Evolutionary conservation across 495 filamentous ascomycete species (phyloP), one percentile per base, ranked within the genome.

Genomic region (Annulohypoxylon nitens): DNA sequence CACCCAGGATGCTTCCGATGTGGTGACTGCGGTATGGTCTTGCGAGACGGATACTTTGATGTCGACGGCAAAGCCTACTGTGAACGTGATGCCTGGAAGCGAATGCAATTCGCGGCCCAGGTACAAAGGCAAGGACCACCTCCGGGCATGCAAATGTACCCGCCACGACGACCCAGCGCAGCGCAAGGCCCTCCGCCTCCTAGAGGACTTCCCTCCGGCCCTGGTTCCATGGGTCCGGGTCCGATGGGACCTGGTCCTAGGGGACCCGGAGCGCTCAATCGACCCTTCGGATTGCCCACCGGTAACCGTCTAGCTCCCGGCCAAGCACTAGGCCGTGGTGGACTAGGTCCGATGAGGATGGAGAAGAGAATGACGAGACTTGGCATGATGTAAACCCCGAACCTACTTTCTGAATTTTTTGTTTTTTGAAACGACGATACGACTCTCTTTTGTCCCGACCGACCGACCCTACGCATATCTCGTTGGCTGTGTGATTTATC

Each of bases 1-100:
- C 96, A 99, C 80, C 89, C 93, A 0, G 81, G 86, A 14, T 99
- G 96, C 78, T 92, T 99, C 79, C 91, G 88, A 62, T 98, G 96
- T 79, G 86, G 86, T 26, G 88, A 89, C 75, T 89, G 89, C 78
- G 84, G 84, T 69, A 75, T 79, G 51, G 82, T 84, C 16, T 83
- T 94, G 12, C 84, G 87, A 60, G 88, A 92, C 37, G 91, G 92
- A n/a, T 88, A 89, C 61, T 88, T 88, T 61, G 86, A 87, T 70
- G 84, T 88, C 43, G 78, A 81, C 34, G 84, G 84, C 47, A 79
- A 74, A 62, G 79, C 86, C 0, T 97, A 91, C 76, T 99, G 96
- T 78, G 95, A 98, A 78, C 88, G 90, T 41, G 94, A 99, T 78
- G 94, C 94, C 14, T 90, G 90, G 75, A 82, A 86, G 36, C 88